Conservation (phyloP, 371 early-diverging fungal species). For the Apophysomyces ossiformis region DNA sequence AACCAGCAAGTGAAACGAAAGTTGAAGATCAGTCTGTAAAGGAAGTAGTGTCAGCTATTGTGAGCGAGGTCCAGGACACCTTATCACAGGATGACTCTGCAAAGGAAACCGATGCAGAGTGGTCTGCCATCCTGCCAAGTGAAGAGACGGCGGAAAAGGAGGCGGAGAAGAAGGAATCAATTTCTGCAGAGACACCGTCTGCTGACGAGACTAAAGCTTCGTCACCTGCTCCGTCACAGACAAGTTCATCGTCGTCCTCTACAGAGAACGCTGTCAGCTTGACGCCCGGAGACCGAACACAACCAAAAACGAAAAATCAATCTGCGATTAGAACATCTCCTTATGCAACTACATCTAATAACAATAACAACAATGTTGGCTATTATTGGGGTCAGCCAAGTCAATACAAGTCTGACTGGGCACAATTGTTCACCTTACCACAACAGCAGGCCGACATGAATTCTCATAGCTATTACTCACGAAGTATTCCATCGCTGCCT, state of each 20-base stretch:
- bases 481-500: constrained; percentile 3
- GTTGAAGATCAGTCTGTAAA: neutral
- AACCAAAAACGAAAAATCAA: neutral
- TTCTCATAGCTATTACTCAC: constrained; percentile 5
- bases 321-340: constrained; percentile 2
- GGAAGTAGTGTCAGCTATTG: neutral
- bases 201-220: neutral
- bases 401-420: constrained; percentile 5
- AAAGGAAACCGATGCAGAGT: neutral
- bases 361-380: constrained; percentile 5
- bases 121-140: neutral
- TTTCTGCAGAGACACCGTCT: neutral
- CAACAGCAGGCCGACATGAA: constrained; percentile 6
- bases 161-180: constrained; percentile 1
- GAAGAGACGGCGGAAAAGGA: neutral
- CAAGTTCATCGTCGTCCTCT: neutral
- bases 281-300: constrained; percentile 4
- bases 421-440: constrained; percentile 3
- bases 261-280: neutral
- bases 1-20: neutral
- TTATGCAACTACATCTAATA: neutral
- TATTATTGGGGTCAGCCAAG: constrained; percentile 2
- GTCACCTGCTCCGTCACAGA: constrained; percentile 7
- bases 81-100: neutral
- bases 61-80: constrained; percentile 2